Evolutionary conservation across 495 filamentous ascomycete species (phyloP), one percentile per base, ranked within the genome.

Genomic region (Neurospora sp.): DNA sequence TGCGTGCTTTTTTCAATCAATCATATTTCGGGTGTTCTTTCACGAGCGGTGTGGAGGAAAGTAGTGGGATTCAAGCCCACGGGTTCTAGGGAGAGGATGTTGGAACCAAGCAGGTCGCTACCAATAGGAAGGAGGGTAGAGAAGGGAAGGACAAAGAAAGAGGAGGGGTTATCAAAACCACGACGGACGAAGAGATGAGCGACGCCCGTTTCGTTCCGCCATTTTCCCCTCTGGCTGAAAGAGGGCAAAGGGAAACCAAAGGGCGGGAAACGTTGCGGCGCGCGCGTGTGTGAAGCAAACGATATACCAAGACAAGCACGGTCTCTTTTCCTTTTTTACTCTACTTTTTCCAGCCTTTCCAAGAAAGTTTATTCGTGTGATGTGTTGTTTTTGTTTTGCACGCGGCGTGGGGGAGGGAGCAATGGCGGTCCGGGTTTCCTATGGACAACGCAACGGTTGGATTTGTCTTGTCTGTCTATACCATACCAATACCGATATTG

Each of bases 231-330:
- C 22, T 65, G 53, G 53, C 17, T 41, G 70, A 68, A 27, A 27
- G 45, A 45, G 70, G 68, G 35, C 40, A 38, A 70, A 20, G 70
- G n/a, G 68, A 48, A 37, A 37, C 40, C 59, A 53, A 31, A 59
- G 72, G 69, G 42, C 70, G 35, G 70, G 42, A 69, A 53, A 39
- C 31, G n/a, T n/a, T 69, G 69, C 42, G 38, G 37, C 69, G 42
- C n/a, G 70, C 44, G 69, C 73, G 53, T 4, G 53, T 35, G 14
- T 65, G 53, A 35, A 65, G 53, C 53, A 65, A 65, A 65, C 53
- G 53, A 76, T 65, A 70, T 68, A 69, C 74, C 70, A 61, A 69
- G 72, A 75, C 70, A 45, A 69, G 72, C 44, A 53, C 4, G 45
- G 44, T 65, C 45, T 70, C 70, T 44, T 45, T 71, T 71, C 40